Evolutionary conservation across 1,284 basidiomycete species (phyloP).

Genomic region (Trametes pubescens): DNA sequence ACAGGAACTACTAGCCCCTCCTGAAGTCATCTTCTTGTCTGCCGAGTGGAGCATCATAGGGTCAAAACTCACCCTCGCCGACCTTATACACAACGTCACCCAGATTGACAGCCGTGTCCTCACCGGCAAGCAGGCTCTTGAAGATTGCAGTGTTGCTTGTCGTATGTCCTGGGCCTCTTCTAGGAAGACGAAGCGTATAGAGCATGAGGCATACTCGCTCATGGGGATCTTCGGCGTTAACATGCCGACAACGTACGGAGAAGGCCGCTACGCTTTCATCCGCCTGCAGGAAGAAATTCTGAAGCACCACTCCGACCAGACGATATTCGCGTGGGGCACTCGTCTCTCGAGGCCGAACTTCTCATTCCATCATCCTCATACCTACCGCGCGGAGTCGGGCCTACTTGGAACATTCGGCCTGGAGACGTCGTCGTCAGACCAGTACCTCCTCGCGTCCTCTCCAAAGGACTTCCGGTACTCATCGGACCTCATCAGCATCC

Average conservation of each 20-base stretch:
- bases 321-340: constrained; percentile 23
- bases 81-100: constrained; percentile 9
- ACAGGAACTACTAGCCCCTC: constrained; percentile 20
- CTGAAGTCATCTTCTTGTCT: constrained; percentile 11
- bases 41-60: constrained; percentile 11
- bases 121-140: background rate
- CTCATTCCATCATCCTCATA: background rate
- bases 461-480: constrained; percentile 20
- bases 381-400: background rate
- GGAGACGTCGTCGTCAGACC: background rate
- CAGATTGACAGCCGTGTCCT: constrained; percentile 10
- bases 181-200: constrained; percentile 10
- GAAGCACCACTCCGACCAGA: constrained; percentile 22
- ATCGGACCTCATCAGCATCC: constrained; percentile 4
- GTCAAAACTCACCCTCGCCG: constrained; percentile 19
- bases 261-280: constrained; percentile 21
- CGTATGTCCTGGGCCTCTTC: constrained; percentile 25
- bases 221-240: constrained; percentile 25
- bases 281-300: constrained; percentile 23
- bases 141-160: constrained; percentile 17
- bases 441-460: constrained; percentile 18
- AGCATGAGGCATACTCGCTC: constrained; percentile 24
- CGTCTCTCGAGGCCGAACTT: background rate
- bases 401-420: background rate
- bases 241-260: constrained; percentile 21